Conservation (phyloP, 495 filamentous ascomycete species). For the Zalerion maritima region DNA sequence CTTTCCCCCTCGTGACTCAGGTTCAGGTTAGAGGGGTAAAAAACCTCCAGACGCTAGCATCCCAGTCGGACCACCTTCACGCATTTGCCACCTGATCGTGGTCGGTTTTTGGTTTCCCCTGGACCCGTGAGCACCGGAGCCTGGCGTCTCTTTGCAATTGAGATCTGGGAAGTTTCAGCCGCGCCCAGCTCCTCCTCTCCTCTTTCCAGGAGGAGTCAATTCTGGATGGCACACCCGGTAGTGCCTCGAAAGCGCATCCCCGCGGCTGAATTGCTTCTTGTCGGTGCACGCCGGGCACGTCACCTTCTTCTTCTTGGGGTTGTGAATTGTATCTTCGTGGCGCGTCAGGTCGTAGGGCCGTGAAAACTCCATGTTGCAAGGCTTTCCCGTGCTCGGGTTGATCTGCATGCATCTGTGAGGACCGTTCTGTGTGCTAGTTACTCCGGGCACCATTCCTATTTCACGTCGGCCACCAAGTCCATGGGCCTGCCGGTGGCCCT, state of each 20-base stretch:
- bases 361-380: conserved; percentile 91
- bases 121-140: too few relatives aligned
- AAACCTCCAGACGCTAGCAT: too few relatives aligned
- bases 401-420: conserved; percentile 82
- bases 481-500: conserved; percentile 63
- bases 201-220: conserved; percentile 63
- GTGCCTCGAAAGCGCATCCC: conserved; percentile 82
- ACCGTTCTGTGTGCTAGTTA: conserved; percentile 64
- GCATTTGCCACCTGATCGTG: too few relatives aligned
- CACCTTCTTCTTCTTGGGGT: conserved; percentile 87
- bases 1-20: neutral
- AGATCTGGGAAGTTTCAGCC: too few relatives aligned
- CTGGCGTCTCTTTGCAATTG: too few relatives aligned
- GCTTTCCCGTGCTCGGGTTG: conserved; percentile 91
- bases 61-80: too few relatives aligned
- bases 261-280: conserved; percentile 89
- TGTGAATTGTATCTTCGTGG: conserved; percentile 97
- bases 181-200: conserved; percentile 23
- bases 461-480: conserved; percentile 19
- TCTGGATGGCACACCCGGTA: conserved; percentile 85
- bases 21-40: too few relatives aligned
- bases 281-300: conserved; percentile 89
- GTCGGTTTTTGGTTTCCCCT: too few relatives aligned
- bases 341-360: conserved; percentile 95
- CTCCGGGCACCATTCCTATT: conserved; percentile 7